Evolutionary conservation across 2,329 filamentous ascomycete species (phyloP), one percentile per base, ranked within the genome.

Genomic region (Diaporthe amygdali): DNA sequence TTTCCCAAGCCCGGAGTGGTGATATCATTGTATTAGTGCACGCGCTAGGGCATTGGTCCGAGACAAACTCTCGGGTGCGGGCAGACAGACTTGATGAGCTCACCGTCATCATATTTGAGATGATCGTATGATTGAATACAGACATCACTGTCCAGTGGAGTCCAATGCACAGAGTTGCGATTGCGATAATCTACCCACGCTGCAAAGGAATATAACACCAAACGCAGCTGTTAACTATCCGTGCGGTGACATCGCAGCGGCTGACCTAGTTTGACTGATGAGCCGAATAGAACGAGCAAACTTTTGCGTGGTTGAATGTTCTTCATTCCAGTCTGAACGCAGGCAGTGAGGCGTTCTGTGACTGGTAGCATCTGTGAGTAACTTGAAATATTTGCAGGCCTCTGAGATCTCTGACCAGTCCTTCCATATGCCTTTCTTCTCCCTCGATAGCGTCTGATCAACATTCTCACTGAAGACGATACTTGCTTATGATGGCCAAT

Each of bases 11-110:
- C 9, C 46, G n/a, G 30, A 69, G 68, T 69, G 68, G 56, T 69
- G 68, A 69, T 69, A 69, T 69, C 56, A 69, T 69, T 10, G 27
- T 22, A 5, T 39, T 44, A 14, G 2, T 32, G 20, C 47, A 8
- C 30, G 55, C 68, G 56, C 68, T 69, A 69, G 27, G 17, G 41
- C 20, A 15, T 2, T 25, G 5, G 54, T 17, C 46, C 14, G 14
- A 52, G 61, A 51, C 47, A 20, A 66, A 51, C 22, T 14, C 32
- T 27, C 46, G 27, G 20, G n/a, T n/a, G 20, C 17, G n/a, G 32
- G 6, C 12, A 56, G n/a, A 39, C 6, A 56, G n/a, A n/a, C n/a
- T 39, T 25, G 32, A 56, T 56, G 34, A 56, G 54, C 34, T 56
- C 54, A 56, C 39, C n/a, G 54, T 7, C 34, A 39, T 56, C 54